A percentile compares a stretch with the other conserved stretches of the same genome.
These are phyloP conservation scores for Alternaria novae-zelandiae DNA, from an alignment of 2,329 filamentous ascomycete species.

Conservation along the genomic window DNA sequence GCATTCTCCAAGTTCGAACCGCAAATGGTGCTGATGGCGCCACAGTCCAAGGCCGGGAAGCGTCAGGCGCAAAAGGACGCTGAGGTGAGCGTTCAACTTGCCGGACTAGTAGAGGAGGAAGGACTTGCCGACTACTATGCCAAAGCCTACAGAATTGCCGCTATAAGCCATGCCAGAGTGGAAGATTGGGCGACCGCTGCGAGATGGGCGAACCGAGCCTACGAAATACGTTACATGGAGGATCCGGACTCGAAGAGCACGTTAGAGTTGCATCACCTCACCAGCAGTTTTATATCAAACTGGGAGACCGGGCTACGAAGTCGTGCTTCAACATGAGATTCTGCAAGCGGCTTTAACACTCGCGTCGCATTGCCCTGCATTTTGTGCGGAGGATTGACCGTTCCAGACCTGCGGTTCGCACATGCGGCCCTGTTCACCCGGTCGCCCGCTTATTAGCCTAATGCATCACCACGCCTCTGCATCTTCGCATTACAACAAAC, in stretches of 20 bases:
- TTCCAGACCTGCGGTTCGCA: constrained; percentile 18
- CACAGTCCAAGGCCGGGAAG: constrained; percentile 26
- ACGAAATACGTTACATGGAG: constrained; percentile 36
- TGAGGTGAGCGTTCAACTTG: constrained; percentile 34
- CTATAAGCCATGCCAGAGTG: constrained; percentile 37
- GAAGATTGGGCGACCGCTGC: constrained; percentile 41
- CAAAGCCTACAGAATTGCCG: constrained; percentile 40
- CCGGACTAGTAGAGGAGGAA: constrained; percentile 42
- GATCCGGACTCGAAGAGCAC: constrained; percentile 35
- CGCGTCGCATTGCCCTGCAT: background rate
- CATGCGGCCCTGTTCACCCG: constrained; percentile 26
- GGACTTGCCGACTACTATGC: constrained; percentile 45
- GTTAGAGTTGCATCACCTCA: constrained; percentile 39
- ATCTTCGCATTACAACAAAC: constrained; percentile 3
- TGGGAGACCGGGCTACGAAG: constrained; percentile 39
- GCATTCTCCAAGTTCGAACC: constrained; percentile 36
- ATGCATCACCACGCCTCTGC: constrained; percentile 15
- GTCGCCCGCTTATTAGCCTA: constrained; percentile 33
- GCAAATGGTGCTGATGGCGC: constrained; percentile 30
- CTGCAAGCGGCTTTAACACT: background rate
- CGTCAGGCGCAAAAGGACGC: constrained; percentile 36
- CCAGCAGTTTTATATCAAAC: constrained; percentile 33
- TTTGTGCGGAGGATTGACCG: background rate
- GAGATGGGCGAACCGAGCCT: constrained; percentile 41
- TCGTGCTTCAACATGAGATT: background rate